Evolutionary conservation across 2,329 filamentous ascomycete species (phyloP).

Genomic region (Cytospora chrysosperma): DNA sequence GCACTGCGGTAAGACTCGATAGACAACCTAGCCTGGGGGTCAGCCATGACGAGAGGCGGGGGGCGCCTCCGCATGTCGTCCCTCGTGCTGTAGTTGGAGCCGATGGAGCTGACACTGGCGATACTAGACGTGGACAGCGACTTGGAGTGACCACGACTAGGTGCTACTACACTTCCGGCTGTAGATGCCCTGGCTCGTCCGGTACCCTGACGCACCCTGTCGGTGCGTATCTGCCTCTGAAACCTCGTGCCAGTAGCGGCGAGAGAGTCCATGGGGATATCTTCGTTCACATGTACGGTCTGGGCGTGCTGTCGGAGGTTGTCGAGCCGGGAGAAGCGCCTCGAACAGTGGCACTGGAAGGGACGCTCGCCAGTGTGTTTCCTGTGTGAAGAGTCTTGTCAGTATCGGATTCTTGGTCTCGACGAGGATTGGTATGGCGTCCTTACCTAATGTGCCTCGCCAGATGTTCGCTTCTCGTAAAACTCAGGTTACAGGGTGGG

Average conservation of each 20-base stretch:
- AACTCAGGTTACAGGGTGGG: slow-evolving; percentile 89
- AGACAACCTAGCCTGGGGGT: slow-evolving; percentile 64
- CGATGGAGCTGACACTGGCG: slow-evolving; percentile 65
- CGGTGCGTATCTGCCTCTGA: slow-evolving; percentile 86
- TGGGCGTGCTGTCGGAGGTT: slow-evolving; percentile 96
- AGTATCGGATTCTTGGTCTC: neutral
- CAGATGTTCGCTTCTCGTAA: slow-evolving; percentile 92
- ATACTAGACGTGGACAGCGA: slow-evolving; percentile 85
- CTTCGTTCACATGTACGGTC: slow-evolving; percentile 95
- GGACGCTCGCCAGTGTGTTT: slow-evolving; percentile 98
- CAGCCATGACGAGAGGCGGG: slow-evolving; percentile 79
- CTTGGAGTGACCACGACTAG: slow-evolving; percentile 79
- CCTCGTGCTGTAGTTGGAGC: slow-evolving; percentile 64
- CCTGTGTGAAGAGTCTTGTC: slow-evolving; percentile 43
- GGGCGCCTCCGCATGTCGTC: slow-evolving; percentile 71
- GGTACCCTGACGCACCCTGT: slow-evolving; percentile 73
- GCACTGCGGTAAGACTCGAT: slow-evolving; percentile 68
- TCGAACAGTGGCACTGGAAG: slow-evolving; percentile 92
- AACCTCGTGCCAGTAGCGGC: slow-evolving; percentile 91
- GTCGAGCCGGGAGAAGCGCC: slow-evolving; percentile 89
- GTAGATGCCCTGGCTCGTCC: slow-evolving; percentile 76
- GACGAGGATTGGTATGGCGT: slow-evolving; percentile 8
- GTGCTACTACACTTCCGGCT: slow-evolving; percentile 67
- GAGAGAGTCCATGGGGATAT: slow-evolving; percentile 90
- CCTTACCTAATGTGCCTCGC: slow-evolving; percentile 86